These are phyloP conservation scores for Gymnopilus junonius DNA, from an alignment of 768 basidiomycete species.

Conservation along the genomic window DNA sequence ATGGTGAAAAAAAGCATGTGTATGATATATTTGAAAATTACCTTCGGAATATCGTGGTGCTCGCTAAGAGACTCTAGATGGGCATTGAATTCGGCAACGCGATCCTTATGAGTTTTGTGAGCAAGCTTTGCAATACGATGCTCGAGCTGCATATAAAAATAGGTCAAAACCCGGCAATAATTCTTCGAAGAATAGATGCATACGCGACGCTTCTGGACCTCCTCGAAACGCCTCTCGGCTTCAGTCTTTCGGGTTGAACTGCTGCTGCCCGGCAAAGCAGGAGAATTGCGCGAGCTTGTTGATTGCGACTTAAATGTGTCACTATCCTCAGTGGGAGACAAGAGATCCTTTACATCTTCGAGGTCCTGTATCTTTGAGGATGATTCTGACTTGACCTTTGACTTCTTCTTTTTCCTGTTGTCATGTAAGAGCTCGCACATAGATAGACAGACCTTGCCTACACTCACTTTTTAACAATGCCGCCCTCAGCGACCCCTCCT, in stretches of 20 bases:
- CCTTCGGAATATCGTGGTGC: constrained; percentile 96
- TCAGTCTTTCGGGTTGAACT: constrained; percentile 74
- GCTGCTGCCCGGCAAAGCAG: constrained; percentile 51
- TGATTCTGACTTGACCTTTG: constrained; percentile 59
- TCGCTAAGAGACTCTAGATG: constrained; percentile 88
- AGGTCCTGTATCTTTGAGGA: constrained; percentile 49
- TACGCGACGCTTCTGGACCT: constrained; percentile 83
- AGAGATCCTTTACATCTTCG: constrained; percentile 54
- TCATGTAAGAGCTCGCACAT: constrained; percentile 12
- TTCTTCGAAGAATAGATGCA: constrained; percentile 25
- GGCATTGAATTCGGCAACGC: constrained; percentile 87
- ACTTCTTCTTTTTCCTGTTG: constrained; percentile 87
- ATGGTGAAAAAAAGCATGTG: not conserved
- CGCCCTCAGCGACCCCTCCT: constrained; percentile 78
- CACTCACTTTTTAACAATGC: constrained; percentile 81
- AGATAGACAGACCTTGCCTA: not conserved
- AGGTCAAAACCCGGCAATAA: constrained; percentile 6
- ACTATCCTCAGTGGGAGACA: constrained; percentile 51
- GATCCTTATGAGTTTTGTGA: constrained; percentile 89
- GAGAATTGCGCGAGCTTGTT: constrained; percentile 64
- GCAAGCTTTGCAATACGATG: constrained; percentile 79
- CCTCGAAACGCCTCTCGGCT: constrained; percentile 87
- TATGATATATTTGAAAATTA: constrained; percentile 28
- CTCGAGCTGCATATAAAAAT: constrained; percentile 54
- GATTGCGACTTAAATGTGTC: constrained; percentile 44